These are phyloP conservation scores for Syzygium grande DNA, from an alignment of 345 rosid species.

Conservation along the genomic window DNA sequence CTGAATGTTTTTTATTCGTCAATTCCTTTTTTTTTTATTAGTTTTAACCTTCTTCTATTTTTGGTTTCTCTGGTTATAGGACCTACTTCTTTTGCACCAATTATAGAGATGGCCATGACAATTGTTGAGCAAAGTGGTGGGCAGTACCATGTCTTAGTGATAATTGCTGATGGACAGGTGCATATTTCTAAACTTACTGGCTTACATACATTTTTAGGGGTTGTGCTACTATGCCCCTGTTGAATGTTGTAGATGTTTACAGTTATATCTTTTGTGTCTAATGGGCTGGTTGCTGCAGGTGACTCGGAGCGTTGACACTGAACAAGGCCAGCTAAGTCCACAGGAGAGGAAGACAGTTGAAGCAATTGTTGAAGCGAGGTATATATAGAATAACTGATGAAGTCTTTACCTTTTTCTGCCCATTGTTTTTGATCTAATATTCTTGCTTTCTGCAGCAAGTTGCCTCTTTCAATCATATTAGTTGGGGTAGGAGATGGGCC, in stretches of 20 bases:
- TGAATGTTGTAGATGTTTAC: neutral
- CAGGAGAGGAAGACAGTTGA: conserved; percentile 92
- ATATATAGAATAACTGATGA: conserved; percentile 2
- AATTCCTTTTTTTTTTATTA: neutral
- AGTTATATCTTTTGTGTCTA: neutral
- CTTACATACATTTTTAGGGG: neutral
- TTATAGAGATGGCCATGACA: conserved; percentile 89
- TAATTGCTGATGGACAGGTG: conserved; percentile 99
- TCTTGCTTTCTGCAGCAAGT: conserved; percentile 37
- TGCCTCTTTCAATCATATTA: conserved; percentile 77
- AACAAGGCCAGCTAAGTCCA: conserved; percentile 63
- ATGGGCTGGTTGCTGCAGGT: conserved; percentile 34
- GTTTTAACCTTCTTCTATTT: neutral
- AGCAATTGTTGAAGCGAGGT: conserved; percentile 95
- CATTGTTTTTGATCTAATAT: neutral
- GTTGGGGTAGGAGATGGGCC: conserved; percentile 99
- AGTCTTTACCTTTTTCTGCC: neutral
- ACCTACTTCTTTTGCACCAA: conserved; percentile 96
- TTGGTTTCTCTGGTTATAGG: conserved; percentile 27
- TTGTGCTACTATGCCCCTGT: neutral
- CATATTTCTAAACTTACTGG: neutral
- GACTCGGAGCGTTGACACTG: conserved; percentile 84
- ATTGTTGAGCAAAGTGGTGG: conserved; percentile 89
- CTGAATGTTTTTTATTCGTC: neutral
- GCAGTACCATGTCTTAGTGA: conserved; percentile 88